These are phyloP conservation scores for Sphagnurus paluster DNA, from an alignment of 1,284 basidiomycete species.

Conservation along the genomic window DNA sequence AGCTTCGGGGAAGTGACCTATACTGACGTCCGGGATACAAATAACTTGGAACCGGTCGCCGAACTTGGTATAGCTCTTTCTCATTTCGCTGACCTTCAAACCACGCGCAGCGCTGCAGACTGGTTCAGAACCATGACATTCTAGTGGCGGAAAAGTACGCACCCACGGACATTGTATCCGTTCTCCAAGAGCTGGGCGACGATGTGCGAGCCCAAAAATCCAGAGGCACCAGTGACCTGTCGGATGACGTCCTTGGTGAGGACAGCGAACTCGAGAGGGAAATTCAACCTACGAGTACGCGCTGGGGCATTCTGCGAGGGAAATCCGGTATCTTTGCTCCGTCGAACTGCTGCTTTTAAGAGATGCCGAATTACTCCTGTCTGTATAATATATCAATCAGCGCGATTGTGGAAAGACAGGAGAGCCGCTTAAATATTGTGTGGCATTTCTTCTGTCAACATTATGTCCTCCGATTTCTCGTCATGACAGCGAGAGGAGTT, in stretches of 20 bases:
- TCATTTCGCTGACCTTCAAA: constrained; percentile 21
- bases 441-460: no score
- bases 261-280: not conserved
- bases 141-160: not conserved
- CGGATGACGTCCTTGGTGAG: not conserved
- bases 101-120: constrained; percentile 25
- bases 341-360: no score
- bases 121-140: not conserved
- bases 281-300: not conserved
- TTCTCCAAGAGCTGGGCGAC: constrained; percentile 26
- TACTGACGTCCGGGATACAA: constrained; percentile 22
- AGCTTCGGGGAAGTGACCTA: constrained; percentile 25
- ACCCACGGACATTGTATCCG: constrained; percentile 32
- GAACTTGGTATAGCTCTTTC: constrained; percentile 19
- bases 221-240: constrained; percentile 32
- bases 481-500: no score
- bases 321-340: no score
- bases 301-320: not conserved
- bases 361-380: no score
- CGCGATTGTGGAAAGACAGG: no score
- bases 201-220: constrained; percentile 31
- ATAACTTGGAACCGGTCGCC: constrained; percentile 22
- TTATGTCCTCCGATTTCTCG: no score
- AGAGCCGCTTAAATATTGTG: no score
- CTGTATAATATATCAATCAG: no score